These are phyloP conservation scores for Choiromyces venosus DNA, from an alignment of 495 filamentous ascomycete species.

Conservation along the genomic window DNA sequence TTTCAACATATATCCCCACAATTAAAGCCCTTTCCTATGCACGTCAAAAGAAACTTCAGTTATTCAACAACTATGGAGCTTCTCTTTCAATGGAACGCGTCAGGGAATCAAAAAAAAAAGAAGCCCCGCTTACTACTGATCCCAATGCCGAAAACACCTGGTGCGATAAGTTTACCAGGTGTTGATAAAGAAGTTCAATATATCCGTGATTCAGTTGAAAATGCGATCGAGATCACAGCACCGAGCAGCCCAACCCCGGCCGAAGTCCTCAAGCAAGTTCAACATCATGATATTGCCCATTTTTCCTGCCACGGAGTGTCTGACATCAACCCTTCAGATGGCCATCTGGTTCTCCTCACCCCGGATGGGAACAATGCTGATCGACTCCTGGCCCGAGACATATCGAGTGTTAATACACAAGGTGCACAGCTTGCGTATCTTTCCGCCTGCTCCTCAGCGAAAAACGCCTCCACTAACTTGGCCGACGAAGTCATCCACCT, in stretches of 20 bases:
- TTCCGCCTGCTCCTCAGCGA: conserved; percentile 44
- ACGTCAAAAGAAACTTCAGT: conserved; percentile 12
- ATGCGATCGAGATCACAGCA: not conserved
- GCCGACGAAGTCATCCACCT: too few relatives aligned
- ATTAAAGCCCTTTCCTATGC: conserved; percentile 9
- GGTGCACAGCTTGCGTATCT: conserved; percentile 35
- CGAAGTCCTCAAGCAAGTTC: conserved; percentile 7
- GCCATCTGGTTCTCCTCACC: conserved; percentile 29
- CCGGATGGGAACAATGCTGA: not conserved
- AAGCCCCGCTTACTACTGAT: conserved; percentile 14
- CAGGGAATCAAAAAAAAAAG: too few relatives aligned
- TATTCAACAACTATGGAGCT: not conserved
- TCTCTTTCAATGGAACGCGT: too few relatives aligned
- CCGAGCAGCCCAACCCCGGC: conserved; percentile 1
- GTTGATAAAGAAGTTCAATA: conserved; percentile 2
- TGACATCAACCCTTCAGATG: conserved; percentile 26
- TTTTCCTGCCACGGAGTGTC: conserved; percentile 37
- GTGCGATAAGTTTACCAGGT: not conserved
- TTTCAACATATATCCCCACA: conserved; percentile 12
- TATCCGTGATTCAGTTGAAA: not conserved
- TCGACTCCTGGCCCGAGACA: not conserved
- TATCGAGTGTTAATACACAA: not conserved
- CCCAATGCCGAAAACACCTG: conserved; percentile 31
- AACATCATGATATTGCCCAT: conserved; percentile 21
- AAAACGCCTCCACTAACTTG: conserved; percentile 19